Evolutionary conservation across 805 yeast genomes (phyloP), one percentile per base, ranked within the genome.

Genomic region (Zygoascus biomembranicola): DNA sequence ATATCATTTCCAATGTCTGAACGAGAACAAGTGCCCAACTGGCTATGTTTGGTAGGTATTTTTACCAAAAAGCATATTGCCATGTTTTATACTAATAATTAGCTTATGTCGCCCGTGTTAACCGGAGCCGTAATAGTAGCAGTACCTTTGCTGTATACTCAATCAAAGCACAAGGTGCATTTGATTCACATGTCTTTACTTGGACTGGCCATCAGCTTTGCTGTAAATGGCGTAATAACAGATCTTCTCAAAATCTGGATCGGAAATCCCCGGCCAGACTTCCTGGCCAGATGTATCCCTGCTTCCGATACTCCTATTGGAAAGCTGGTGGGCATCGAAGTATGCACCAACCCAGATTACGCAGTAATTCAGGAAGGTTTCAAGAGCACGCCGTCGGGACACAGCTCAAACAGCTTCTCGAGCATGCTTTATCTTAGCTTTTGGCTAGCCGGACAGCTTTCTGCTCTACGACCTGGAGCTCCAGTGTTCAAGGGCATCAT

Each of bases 201-300:
- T 23, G 96, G 96, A 0, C 73, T 87, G 26, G 66, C 72, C 9
- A 68, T 87, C 1, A 75, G 90, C 0, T 72, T 85, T 53, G 74
- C 80, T 18, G 69, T 82, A 13, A 80, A 87, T 31, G 75, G 81
- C 43, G 71, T 84, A 31, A 63, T 85, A 50, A 87, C 96, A 2
- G 88, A 88, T 63, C 72, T 83, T 14, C 66, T 88, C 55, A 92
- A 92, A 71, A 82, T 85, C 64, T 81, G 87, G 81, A 80, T 92
- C 52, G 97, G 97, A 4, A 78, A 97, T 64, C 87, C 85, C 57
- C 76, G 99, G 55, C 99, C 99, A 0, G 99, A 92, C 69, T 87
- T 90, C 65, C 69, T 92, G 51, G 87, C 90, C 5, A 77, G 98
- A 60, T 92, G 98, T 67, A 65, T 76, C 19, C 97, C 97, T 3